Conservation (phyloP, 2,329 filamentous ascomycete species). For the Anthostomella pinea region DNA sequence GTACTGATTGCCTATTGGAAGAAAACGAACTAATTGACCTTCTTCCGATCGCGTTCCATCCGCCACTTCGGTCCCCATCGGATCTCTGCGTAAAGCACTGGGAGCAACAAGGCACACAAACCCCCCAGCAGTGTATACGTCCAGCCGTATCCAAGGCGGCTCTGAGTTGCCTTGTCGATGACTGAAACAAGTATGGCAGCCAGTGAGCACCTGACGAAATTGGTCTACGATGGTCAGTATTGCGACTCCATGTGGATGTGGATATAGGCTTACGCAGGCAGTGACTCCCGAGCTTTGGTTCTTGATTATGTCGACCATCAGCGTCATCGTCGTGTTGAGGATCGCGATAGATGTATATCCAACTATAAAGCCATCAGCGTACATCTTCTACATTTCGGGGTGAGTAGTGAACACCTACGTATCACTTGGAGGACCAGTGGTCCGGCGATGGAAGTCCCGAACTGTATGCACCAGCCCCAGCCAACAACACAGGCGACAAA, state of each 20-base stretch:
- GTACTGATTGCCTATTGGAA: too few species aligned
- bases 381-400: not conserved
- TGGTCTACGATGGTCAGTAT: slow-evolving; percentile 20
- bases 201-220: slow-evolving; percentile 29
- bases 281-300: slow-evolving; percentile 28
- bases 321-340: slow-evolving; percentile 31
- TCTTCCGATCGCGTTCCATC: slow-evolving; percentile 2
- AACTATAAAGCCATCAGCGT: too few species aligned
- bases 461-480: slow-evolving; percentile 30
- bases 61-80: slow-evolving; percentile 20
- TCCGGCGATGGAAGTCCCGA: slow-evolving; percentile 20
- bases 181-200: slow-evolving; percentile 27
- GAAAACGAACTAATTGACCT: too few species aligned
- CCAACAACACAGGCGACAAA: slow-evolving; percentile 24
- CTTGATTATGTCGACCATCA: slow-evolving; percentile 32
- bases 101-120: slow-evolving; percentile 15
- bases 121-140: slow-evolving; percentile 22
- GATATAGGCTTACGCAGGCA: slow-evolving; percentile 22
- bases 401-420: slow-evolving; percentile 16
- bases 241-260: not conserved
- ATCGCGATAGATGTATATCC: slow-evolving; percentile 31
- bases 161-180: slow-evolving; percentile 28
- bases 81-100: slow-evolving; percentile 23
- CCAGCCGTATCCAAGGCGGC: slow-evolving; percentile 16
- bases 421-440: slow-evolving; percentile 25